These are phyloP conservation scores for Nephelium lappaceum DNA, from an alignment of 345 rosid species.

Conservation along the genomic window DNA sequence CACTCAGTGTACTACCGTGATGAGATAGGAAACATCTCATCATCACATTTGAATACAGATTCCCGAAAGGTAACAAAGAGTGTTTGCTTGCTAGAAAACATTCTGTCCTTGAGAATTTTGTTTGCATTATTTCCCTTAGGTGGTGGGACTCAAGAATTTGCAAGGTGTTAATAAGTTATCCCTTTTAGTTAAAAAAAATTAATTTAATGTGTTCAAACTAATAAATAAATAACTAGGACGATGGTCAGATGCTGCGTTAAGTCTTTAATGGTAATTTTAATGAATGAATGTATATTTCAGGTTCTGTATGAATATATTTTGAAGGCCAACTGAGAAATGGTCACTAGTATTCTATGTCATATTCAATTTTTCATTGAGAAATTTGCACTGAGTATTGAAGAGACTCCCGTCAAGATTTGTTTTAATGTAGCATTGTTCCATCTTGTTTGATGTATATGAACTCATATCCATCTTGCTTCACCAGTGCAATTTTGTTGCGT, in stretches of 20 bases:
- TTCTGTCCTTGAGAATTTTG: neutral
- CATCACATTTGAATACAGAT: slow-evolving; percentile 80
- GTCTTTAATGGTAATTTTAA: slow-evolving; percentile 3
- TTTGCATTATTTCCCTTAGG: neutral
- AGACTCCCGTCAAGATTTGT: neutral
- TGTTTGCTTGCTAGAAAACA: neutral
- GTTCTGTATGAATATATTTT: neutral
- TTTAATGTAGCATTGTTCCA: neutral
- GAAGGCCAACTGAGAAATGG: neutral
- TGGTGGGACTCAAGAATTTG: neutral
- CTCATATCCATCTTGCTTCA: neutral
- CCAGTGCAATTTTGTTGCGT: neutral
- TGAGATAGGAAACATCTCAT: slow-evolving; percentile 90
- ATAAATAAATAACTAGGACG: neutral
- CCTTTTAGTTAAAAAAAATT: neutral
- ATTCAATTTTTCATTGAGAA: neutral
- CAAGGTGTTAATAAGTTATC: neutral
- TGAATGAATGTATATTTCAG: neutral
- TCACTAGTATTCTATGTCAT: neutral
- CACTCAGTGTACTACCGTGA: slow-evolving; percentile 97
- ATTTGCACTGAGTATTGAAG: neutral
- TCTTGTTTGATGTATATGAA: slow-evolving; percentile 9
- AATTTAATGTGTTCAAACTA: neutral
- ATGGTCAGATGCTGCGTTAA: neutral
- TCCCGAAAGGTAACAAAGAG: slow-evolving; percentile 45